These are phyloP conservation scores for Straminergon stramineum DNA, from an alignment of 225 moss, liverwort and hornwort species.

Conservation along the genomic window DNA sequence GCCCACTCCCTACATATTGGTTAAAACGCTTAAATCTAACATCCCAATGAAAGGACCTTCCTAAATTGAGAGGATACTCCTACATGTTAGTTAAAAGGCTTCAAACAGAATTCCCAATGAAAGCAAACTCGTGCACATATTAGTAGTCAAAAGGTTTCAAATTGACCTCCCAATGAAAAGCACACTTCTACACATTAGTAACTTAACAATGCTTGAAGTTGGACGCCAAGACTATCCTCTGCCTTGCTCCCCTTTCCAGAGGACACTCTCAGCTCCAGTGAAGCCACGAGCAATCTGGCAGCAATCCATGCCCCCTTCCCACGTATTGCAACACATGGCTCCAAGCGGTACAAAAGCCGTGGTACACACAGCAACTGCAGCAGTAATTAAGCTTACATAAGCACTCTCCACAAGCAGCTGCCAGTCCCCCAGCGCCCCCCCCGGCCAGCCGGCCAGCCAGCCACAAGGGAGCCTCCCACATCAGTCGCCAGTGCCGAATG, in stretches of 20 bases:
- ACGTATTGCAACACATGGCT: neutral
- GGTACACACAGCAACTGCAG: neutral
- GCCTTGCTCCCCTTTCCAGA: neutral
- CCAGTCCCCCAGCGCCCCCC: neutral
- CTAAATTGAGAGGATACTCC: neutral
- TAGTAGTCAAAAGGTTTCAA: neutral
- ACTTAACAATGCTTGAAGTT: neutral
- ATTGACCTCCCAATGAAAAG: neutral
- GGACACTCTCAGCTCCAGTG: neutral
- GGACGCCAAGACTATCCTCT: neutral
- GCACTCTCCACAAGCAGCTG: neutral
- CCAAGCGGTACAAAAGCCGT: neutral
- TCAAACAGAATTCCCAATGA: neutral
- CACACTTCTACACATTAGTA: neutral
- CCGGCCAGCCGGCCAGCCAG: neutral
- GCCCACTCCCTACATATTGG: neutral
- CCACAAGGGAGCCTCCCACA: neutral
- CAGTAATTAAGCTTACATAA: neutral
- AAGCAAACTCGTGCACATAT: neutral
- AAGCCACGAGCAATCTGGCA: slow-evolving; percentile 14
- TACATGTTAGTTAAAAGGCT: neutral
- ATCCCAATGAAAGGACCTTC: neutral
- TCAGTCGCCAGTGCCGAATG: slow-evolving; percentile 23
- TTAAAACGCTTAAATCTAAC: neutral
- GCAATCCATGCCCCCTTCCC: neutral